Conservation (phyloP, 768 basidiomycete species). For the Collybia sp. region DNA sequence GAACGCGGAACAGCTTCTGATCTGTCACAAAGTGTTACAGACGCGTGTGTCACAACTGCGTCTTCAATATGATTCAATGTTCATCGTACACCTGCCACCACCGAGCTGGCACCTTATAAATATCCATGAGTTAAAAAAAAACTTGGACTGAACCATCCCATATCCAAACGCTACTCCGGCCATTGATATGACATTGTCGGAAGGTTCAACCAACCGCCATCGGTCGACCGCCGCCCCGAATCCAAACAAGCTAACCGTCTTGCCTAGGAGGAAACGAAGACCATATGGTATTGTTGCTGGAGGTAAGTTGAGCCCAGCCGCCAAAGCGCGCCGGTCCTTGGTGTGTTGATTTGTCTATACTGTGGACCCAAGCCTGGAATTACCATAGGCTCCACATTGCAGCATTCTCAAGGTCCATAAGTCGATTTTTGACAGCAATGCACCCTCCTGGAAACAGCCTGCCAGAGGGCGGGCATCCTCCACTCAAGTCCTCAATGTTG, state of each 20-base stretch:
- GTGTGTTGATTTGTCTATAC: too few species aligned
- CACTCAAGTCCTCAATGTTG: constrained; percentile 37
- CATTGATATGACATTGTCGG: constrained; percentile 37
- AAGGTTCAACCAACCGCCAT: constrained; percentile 51
- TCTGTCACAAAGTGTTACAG: too few species aligned
- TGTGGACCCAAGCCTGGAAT: constrained; percentile 21
- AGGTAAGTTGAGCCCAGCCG: constrained; percentile 61
- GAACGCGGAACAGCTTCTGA: too few species aligned
- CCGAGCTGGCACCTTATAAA: too few species aligned
- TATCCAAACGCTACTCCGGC: constrained; percentile 4
- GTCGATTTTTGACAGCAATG: constrained; percentile 34
- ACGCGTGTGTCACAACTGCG: too few species aligned
- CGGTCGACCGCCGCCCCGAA: constrained; percentile 66
- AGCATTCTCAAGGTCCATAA: constrained; percentile 71
- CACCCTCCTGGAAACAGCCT: constrained; percentile 23
- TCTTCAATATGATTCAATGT: too few species aligned
- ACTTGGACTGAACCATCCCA: too few species aligned
- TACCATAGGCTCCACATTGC: constrained; percentile 62
- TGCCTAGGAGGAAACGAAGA: constrained; percentile 48
- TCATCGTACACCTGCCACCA: too few species aligned
- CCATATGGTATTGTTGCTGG: constrained; percentile 73
- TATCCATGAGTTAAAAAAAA: too few species aligned
- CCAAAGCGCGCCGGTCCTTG: too few species aligned
- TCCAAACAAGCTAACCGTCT: constrained; percentile 40
- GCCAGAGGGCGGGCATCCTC: constrained; percentile 18